These are phyloP conservation scores for Saccharomycopsis hybrid DNA, from an alignment of 1,139 yeast species.

Conservation along the genomic window DNA sequence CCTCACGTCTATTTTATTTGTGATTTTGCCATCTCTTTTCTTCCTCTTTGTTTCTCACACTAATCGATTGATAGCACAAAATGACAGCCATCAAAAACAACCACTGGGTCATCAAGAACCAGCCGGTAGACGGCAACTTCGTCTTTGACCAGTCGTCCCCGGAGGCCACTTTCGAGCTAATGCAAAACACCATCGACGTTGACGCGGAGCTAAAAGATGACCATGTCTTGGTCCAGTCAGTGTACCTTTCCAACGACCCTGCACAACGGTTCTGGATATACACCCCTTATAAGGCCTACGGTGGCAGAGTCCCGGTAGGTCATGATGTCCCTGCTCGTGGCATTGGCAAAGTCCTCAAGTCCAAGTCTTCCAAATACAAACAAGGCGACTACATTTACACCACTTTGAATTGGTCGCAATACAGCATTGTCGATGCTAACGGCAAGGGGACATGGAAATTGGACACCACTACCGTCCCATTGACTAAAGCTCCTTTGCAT, in stretches of 20 bases:
- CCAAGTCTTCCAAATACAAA: slow-evolving; percentile 34
- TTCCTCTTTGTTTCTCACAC: no score
- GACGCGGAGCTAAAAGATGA: slow-evolving; percentile 33
- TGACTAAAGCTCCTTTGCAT: slow-evolving; percentile 25
- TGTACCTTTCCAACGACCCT: slow-evolving; percentile 59
- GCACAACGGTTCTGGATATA: slow-evolving; percentile 58
- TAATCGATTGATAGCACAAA: neutral
- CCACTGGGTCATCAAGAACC: slow-evolving; percentile 29
- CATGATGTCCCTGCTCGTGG: slow-evolving; percentile 43
- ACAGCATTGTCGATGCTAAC: slow-evolving; percentile 21
- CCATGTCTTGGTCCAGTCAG: slow-evolving; percentile 41
- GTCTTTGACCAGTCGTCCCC: slow-evolving; percentile 25
- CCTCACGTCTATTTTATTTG: no score
- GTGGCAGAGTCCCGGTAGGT: slow-evolving; percentile 36
- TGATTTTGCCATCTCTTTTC: no score
- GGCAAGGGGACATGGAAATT: slow-evolving; percentile 21
- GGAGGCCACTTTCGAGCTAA: slow-evolving; percentile 35
- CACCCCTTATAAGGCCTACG: slow-evolving; percentile 38
- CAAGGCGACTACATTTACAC: slow-evolving; percentile 41
- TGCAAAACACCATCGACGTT: slow-evolving; percentile 25
- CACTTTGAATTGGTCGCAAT: slow-evolving; percentile 38
- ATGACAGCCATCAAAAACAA: slow-evolving; percentile 15
- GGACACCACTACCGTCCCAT: slow-evolving; percentile 24
- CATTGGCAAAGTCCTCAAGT: slow-evolving; percentile 42
- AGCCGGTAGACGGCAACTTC: slow-evolving; percentile 26